Evolutionary conservation across 1,284 basidiomycete genomes (phyloP), one percentile per base, ranked within the genome.

Genomic region (Trametes pubescens): DNA sequence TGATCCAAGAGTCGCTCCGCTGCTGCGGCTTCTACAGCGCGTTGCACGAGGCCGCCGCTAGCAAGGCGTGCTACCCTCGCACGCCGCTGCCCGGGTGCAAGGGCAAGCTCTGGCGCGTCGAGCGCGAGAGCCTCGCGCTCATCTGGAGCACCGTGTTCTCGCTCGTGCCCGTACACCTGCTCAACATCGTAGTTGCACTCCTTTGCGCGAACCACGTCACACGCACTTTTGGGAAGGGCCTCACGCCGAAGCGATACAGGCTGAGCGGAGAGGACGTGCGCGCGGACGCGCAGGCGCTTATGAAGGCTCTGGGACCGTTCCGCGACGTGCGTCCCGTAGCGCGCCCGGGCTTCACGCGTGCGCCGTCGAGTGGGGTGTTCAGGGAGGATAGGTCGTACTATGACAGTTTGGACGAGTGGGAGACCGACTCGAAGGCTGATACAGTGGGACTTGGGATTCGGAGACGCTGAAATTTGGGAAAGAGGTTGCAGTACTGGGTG

Each of bases 171-270:
- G 73, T 89, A 46, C 90, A 92, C 70, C 70, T 93, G 61, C 62
- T 82, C 38, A 89, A 90, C 75, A 88, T 93, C 65, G 68, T 88
- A 54, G 79, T 86, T 0, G 83, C 86, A 14, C 75, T 93, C 53
- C 76, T 93, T 26, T 92, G 90, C 72, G 82, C 87, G 49, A 92
- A 93, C 75, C 90, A 93, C 69, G 83, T 93, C 58, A 92, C 88
- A 62, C 77, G 80, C 61, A 84, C 73, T 60, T 86, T 93, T 74
- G 91, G 91, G 57, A 91, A 90, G 76, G 89, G 91, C 2, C 79
- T 93, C 54, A 90, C 82, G 57, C 92, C 91, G 13, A 82, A 81
- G 75, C 77, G 80, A 69, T 93, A 93, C 78, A 78, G 91, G 53
- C 78, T 93, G 65, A 69, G 62, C 44, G 72, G 65, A 9, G 74